Evolutionary conservation across 176 grass and related monocot species (phyloP).

Genomic region (Calamus simplicifolius): DNA sequence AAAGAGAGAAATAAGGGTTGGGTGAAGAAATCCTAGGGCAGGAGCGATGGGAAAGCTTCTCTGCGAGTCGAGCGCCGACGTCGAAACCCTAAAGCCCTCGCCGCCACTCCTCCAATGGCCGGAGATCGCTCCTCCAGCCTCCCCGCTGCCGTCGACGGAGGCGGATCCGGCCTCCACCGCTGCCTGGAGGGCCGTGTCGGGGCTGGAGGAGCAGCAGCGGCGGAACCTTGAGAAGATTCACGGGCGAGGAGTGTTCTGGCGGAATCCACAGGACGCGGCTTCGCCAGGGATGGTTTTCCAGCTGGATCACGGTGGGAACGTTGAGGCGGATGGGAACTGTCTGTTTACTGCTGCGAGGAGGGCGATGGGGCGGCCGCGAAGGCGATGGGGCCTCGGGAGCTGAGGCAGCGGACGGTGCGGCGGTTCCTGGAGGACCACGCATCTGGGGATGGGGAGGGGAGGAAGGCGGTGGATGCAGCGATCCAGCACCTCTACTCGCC

Average conservation of each 20-base stretch:
- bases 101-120: conserved; percentile 47
- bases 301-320: conserved; percentile 80
- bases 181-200: conserved; percentile 51
- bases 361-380: conserved; percentile 38
- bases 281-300: conserved; percentile 37
- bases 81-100: conserved; percentile 46
- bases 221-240: conserved; percentile 68
- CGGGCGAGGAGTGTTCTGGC: conserved; percentile 80
- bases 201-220: conserved; percentile 87
- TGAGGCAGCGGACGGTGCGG: conserved; percentile 57
- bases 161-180: background rate
- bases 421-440: conserved; percentile 46
- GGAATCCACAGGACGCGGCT: conserved; percentile 20
- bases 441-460: conserved; percentile 5
- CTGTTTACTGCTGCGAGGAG: conserved; percentile 69
- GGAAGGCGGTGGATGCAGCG: conserved; percentile 31
- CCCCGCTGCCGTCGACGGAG: background rate
- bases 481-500: conserved; percentile 84
- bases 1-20: background rate
- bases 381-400: conserved; percentile 38
- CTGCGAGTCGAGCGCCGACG: conserved; percentile 62
- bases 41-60: conserved; percentile 85
- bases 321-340: conserved; percentile 91
- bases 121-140: background rate
- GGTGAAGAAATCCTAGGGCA: conserved; percentile 44